A percentile compares a stretch with the other conserved stretches of the same genome.
These are phyloP conservation scores for Lophiostoma macrostomum DNA, from an alignment of 495 filamentous ascomycete species.

Conservation along the genomic window DNA sequence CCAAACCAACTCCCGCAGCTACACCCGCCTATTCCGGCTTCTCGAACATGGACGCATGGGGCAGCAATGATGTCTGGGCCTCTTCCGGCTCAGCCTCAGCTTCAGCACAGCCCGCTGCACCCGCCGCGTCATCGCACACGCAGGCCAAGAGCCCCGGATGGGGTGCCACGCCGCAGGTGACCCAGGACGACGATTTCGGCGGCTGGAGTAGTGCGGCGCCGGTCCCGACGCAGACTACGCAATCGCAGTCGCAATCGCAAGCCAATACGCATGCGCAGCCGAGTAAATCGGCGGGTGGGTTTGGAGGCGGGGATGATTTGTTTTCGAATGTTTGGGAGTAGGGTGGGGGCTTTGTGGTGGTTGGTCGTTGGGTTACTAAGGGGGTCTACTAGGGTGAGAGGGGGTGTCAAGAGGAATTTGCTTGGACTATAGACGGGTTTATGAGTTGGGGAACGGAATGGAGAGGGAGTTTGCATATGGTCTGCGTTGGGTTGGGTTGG, in stretches of 20 bases:
- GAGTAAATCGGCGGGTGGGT: slow-evolving; percentile 51
- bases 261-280: background rate
- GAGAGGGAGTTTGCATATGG: background rate
- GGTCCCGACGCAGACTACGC: slow-evolving; percentile 40
- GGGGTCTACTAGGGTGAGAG: background rate
- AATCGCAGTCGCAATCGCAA: background rate
- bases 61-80: slow-evolving; percentile 46
- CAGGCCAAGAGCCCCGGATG: slow-evolving; percentile 49
- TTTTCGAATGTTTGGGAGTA: slow-evolving; percentile 94
- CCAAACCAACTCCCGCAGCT: slow-evolving; percentile 38
- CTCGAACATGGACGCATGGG: slow-evolving; percentile 50
- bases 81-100: slow-evolving; percentile 28
- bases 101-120: slow-evolving; percentile 15
- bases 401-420: no score
- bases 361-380: background rate
- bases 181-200: slow-evolving; percentile 87
- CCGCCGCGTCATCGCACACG: slow-evolving; percentile 43
- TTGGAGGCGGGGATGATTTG: slow-evolving; percentile 67
- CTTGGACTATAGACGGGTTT: no score
- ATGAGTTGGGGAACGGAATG: no score
- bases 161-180: slow-evolving; percentile 44
- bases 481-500: background rate
- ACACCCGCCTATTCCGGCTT: slow-evolving; percentile 48
- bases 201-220: slow-evolving; percentile 77
- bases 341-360: background rate